Conservation (phyloP, 495 filamentous ascomycete genomes). For the Aspergillus mulundensis region DNA sequence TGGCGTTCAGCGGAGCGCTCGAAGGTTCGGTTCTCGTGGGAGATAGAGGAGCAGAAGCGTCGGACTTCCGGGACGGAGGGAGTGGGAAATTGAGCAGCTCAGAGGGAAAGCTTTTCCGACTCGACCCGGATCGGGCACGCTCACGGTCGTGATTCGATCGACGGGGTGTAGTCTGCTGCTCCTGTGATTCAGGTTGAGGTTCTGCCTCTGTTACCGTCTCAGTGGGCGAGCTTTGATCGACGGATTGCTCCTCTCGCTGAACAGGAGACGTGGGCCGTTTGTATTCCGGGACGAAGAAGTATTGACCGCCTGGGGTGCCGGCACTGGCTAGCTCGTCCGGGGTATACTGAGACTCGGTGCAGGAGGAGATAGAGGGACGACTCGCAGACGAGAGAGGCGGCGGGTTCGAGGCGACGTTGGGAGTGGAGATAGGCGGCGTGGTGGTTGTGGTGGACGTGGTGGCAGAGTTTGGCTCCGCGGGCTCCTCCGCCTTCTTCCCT, state of each 20-base stretch:
- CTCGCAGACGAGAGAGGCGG: conserved; percentile 7
- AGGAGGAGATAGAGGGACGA: conserved; percentile 13
- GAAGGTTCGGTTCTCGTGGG: not conserved
- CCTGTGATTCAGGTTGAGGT: not conserved
- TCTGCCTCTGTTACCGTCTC: not conserved
- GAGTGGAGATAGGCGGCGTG: conserved; percentile 6
- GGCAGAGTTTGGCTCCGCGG: conserved; percentile 13
- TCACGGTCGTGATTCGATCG: conserved; percentile 8
- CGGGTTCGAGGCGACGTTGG: conserved; percentile 6
- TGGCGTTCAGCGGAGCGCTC: conserved; percentile 22
- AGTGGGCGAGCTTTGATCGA: conserved; percentile 1
- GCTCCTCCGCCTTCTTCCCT: conserved; percentile 5
- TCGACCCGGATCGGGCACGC: conserved; percentile 7
- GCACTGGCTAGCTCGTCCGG: conserved; percentile 12
- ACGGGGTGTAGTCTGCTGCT: not conserved
- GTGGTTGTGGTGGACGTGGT: not conserved
- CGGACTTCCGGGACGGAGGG: conserved; percentile 9
- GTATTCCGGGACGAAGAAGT: conserved; percentile 12
- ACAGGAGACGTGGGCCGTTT: not conserved
- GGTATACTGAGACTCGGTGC: conserved; percentile 8
- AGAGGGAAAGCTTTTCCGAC: conserved; percentile 13
- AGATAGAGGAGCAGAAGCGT: conserved; percentile 21
- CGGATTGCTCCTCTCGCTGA: conserved; percentile 5
- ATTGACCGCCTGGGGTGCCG: conserved; percentile 7
- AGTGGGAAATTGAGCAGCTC: conserved; percentile 16